Percentiles rank a stretch among this genome's conserved stretches.
These are phyloP conservation scores for Senna tora DNA, from an alignment of 306 rosid genomes.

Conservation along the genomic window DNA sequence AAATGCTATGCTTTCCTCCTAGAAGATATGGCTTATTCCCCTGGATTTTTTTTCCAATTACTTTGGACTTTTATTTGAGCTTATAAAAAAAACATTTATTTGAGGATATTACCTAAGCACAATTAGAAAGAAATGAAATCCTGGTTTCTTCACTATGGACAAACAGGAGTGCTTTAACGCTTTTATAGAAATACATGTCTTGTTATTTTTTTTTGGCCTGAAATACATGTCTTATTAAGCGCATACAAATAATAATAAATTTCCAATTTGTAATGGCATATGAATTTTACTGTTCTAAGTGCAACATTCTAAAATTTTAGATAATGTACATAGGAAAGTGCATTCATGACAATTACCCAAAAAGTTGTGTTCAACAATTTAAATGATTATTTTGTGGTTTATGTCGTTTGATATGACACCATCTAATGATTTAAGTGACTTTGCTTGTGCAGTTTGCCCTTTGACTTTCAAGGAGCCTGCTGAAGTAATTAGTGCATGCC, in stretches of 20 bases:
- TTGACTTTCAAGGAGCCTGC: conserved; percentile 80
- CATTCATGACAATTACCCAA: conserved; percentile 10
- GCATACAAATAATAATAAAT: not conserved
- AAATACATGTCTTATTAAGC: conserved; percentile 1
- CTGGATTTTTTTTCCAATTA: not conserved
- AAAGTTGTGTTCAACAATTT: not conserved
- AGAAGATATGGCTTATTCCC: conserved; percentile 16
- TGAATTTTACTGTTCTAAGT: conserved; percentile 5
- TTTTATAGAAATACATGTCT: conserved; percentile 10
- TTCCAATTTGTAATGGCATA: not conserved
- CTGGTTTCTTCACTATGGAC: not conserved
- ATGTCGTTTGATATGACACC: not conserved
- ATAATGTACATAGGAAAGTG: not conserved
- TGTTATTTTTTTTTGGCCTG: no score
- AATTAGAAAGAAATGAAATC: conserved; percentile 2
- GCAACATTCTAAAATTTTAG: conserved; percentile 6
- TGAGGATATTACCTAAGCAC: not conserved
- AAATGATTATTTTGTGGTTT: conserved; percentile 19
- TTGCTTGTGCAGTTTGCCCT: conserved; percentile 82
- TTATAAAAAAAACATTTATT: conserved; percentile 23
- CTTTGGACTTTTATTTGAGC: not conserved
- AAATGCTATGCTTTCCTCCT: not conserved
- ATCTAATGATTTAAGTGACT: conserved; percentile 32
- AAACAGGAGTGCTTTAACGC: conserved; percentile 11
- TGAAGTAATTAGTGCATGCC: conserved; percentile 80